Percentiles rank a stretch among this genome's conserved stretches.
Evolutionary conservation across 2,329 filamentous ascomycete genomes (phyloP).

Genomic region (Eutypella sp.): DNA sequence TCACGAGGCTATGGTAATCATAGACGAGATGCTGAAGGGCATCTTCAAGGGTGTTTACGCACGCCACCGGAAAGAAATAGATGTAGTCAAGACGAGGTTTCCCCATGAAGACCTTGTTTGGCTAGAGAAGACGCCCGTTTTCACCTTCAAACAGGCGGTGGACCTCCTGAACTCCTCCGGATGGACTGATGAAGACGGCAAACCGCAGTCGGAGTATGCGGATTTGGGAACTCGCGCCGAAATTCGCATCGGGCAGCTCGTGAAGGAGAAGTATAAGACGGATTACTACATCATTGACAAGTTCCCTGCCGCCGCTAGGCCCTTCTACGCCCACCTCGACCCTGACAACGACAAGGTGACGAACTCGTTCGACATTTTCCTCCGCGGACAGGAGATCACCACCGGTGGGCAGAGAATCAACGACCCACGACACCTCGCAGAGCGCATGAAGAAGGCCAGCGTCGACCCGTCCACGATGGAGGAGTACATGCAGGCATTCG

Average conservation of each 20-base stretch:
- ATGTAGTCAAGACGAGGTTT: conserved; percentile 76
- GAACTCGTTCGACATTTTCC: conserved; percentile 93
- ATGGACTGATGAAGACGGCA: conserved; percentile 72
- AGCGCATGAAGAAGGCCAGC: conserved; percentile 70
- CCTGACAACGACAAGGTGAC: conserved; percentile 51
- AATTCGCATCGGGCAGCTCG: conserved; percentile 75
- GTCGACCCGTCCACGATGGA: conserved; percentile 80
- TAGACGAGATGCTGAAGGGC: conserved; percentile 76
- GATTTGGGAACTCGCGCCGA: conserved; percentile 83
- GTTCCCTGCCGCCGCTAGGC: conserved; percentile 77
- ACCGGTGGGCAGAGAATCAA: conserved; percentile 93
- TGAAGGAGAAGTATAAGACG: conserved; percentile 81
- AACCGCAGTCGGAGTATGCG: conserved; percentile 64
- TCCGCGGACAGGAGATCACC: conserved; percentile 87
- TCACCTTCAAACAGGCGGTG: conserved; percentile 75
- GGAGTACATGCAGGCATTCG: conserved; percentile 84
- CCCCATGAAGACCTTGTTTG: conserved; percentile 83
- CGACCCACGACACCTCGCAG: conserved; percentile 66
- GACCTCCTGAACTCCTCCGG: conserved; percentile 75
- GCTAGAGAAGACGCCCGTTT: conserved; percentile 77
- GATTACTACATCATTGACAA: conserved; percentile 96
- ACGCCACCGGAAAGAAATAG: conserved; percentile 64
- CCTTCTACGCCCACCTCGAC: conserved; percentile 89
- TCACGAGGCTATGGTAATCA: conserved; percentile 74
- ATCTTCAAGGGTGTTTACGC: conserved; percentile 71